A percentile compares a stretch with the other conserved stretches of the same genome.
These are phyloP conservation scores for Flaveria bidentis DNA, from an alignment of 129 eudicot species.

Conservation along the genomic window DNA sequence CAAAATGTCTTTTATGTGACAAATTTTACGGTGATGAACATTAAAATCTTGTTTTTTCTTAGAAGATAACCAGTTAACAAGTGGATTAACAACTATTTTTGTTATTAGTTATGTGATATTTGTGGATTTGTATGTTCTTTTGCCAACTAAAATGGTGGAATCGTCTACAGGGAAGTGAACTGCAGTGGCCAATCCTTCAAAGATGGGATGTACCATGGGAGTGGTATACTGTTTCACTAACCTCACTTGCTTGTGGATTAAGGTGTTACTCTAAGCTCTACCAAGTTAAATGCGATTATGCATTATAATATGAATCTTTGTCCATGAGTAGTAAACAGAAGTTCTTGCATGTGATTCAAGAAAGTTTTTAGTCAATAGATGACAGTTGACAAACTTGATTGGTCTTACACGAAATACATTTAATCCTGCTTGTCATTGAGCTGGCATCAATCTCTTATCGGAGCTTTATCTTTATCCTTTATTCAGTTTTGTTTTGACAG, in stretches of 20 bases:
- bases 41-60: background rate
- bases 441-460: background rate
- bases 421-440: background rate
- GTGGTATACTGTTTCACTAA: conserved; percentile 88
- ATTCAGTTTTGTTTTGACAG: conserved; percentile 99
- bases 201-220: conserved; percentile 99
- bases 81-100: background rate
- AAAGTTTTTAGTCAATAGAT: conserved; percentile 3
- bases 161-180: conserved; percentile 46
- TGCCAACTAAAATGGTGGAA: conserved; percentile 24
- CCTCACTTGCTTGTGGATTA: conserved; percentile 92
- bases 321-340: background rate
- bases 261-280: conserved; percentile 51
- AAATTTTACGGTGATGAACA: too few relatives aligned
- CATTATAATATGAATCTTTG: background rate
- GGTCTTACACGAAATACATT: background rate
- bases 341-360: conserved; percentile 16
- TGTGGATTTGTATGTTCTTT: conserved; percentile 7
- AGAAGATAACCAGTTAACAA: background rate
- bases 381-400: conserved; percentile 4
- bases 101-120: conserved; percentile 10
- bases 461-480: conserved; percentile 49
- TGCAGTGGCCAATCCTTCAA: conserved; percentile 66
- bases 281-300: background rate
- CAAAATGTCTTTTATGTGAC: background rate